A percentile compares a stretch with the other conserved stretches of the same genome.
These are phyloP conservation scores for Dentipellis sp. DNA, from an alignment of 768 basidiomycete genomes.

Conservation along the genomic window DNA sequence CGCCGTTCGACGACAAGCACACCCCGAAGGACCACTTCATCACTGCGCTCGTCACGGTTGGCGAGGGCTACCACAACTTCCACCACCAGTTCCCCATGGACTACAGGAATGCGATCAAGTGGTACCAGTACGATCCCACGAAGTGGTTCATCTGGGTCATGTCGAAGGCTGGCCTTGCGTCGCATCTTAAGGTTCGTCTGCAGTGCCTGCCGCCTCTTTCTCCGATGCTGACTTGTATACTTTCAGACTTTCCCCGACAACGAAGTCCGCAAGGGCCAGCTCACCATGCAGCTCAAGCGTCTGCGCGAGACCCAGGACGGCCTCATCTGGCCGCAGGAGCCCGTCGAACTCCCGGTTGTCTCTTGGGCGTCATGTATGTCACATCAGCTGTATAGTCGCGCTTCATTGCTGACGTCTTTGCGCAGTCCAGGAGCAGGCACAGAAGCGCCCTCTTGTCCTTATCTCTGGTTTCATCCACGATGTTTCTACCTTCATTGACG, in stretches of 20 bases:
- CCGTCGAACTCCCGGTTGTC: constrained; percentile 69
- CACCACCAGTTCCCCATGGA: constrained; percentile 98
- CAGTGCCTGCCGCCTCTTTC: background rate
- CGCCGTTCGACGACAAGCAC: constrained; percentile 93
- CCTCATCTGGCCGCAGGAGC: constrained; percentile 73
- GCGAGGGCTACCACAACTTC: constrained; percentile 98
- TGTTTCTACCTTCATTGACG: constrained; percentile 72
- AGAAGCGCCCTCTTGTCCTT: constrained; percentile 74
- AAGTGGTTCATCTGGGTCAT: constrained; percentile 82
- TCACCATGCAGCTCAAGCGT: constrained; percentile 91
- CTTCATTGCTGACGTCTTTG: constrained; percentile 4
- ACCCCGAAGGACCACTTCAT: constrained; percentile 84
- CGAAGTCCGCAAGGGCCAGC: constrained; percentile 76
- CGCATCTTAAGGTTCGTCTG: constrained; percentile 41
- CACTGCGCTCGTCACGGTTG: constrained; percentile 85
- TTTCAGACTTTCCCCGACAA: constrained; percentile 51
- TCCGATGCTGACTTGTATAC: background rate
- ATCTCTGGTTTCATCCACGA: constrained; percentile 94
- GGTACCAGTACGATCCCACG: constrained; percentile 90
- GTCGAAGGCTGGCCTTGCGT: constrained; percentile 46
- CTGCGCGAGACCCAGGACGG: constrained; percentile 69
- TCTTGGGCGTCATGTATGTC: constrained; percentile 78
- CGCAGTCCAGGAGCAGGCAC: constrained; percentile 69
- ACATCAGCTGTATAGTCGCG: background rate
- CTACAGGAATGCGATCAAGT: constrained; percentile 91